These are phyloP conservation scores for Zygosaccharomyces kombuchaensis DNA, from an alignment of 805 yeast species.

Conservation along the genomic window DNA sequence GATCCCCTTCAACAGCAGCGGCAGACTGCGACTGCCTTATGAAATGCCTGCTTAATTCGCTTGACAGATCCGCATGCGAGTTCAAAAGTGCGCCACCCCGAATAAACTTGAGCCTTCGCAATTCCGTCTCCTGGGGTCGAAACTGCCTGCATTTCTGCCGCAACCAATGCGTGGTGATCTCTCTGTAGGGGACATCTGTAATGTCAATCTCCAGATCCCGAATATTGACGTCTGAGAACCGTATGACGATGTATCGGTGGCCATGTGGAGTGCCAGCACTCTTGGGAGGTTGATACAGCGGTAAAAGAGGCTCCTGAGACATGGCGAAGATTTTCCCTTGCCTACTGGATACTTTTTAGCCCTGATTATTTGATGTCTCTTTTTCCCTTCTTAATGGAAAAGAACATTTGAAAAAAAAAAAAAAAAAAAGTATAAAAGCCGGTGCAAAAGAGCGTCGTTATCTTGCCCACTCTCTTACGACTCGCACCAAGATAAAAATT, in stretches of 20 bases:
- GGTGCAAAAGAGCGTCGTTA: neutral
- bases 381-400: constrained; percentile 4
- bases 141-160: constrained; percentile 29
- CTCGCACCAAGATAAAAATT: constrained; percentile 21
- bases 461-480: neutral
- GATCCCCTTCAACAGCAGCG: constrained; percentile 1
- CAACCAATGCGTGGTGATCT: constrained; percentile 28
- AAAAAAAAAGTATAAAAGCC: constrained; percentile 9
- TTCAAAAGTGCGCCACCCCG: constrained; percentile 29
- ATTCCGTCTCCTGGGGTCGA: constrained; percentile 16
- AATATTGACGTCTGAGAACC: constrained; percentile 31
- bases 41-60: constrained; percentile 18
- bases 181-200: constrained; percentile 20
- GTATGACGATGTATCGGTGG: constrained; percentile 19
- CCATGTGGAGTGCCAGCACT: neutral
- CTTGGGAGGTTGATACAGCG: constrained; percentile 10
- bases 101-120: constrained; percentile 28
- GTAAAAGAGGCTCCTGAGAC: constrained; percentile 24
- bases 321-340: constrained; percentile 3
- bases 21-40: constrained; percentile 6
- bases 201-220: constrained; percentile 28
- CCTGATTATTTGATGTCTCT: constrained; percentile 11
- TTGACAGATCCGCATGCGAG: constrained; percentile 18
- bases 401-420: neutral
- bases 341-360: constrained; percentile 5